Percentiles rank a stretch among this genome's conserved stretches.
Conservation (phyloP, 306 rosid species). For the Alnus rubra region DNA sequence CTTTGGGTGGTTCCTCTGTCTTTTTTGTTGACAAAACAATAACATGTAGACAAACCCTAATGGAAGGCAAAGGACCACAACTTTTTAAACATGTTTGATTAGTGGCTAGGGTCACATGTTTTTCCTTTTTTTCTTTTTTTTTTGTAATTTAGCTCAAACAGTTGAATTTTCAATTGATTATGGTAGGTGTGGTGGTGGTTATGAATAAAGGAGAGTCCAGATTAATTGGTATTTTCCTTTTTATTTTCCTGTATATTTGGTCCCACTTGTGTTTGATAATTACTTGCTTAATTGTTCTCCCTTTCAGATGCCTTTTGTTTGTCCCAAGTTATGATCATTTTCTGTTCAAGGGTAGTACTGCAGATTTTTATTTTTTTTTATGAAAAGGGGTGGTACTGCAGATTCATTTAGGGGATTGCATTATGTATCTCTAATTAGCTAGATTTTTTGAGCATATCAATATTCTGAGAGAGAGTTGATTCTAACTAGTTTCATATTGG, state of each 20-base stretch:
- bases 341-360: conserved; percentile 7
- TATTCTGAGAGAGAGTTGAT: background rate
- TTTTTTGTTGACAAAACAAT: conserved; percentile 57
- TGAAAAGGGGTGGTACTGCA: background rate
- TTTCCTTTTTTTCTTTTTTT: background rate
- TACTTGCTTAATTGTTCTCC: background rate
- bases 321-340: background rate
- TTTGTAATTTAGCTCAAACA: conserved; percentile 11
- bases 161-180: conserved; percentile 15
- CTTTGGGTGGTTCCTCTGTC: conserved; percentile 74
- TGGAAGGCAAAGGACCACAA: conserved; percentile 61
- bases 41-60: conserved; percentile 52
- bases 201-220: conserved; percentile 6
- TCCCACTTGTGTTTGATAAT: conserved; percentile 10
- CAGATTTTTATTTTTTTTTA: too few species aligned
- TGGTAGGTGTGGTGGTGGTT: conserved; percentile 21
- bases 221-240: background rate
- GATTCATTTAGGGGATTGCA: conserved; percentile 13
- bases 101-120: conserved; percentile 53
- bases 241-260: background rate
- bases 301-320: conserved; percentile 12
- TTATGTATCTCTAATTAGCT: conserved; percentile 18
- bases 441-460: background rate
- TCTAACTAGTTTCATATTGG: too few species aligned
- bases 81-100: conserved; percentile 33